phyloP scores from a whole-genome alignment of 176 grass and related monocot species.

The Carex scoparia region DNA sequence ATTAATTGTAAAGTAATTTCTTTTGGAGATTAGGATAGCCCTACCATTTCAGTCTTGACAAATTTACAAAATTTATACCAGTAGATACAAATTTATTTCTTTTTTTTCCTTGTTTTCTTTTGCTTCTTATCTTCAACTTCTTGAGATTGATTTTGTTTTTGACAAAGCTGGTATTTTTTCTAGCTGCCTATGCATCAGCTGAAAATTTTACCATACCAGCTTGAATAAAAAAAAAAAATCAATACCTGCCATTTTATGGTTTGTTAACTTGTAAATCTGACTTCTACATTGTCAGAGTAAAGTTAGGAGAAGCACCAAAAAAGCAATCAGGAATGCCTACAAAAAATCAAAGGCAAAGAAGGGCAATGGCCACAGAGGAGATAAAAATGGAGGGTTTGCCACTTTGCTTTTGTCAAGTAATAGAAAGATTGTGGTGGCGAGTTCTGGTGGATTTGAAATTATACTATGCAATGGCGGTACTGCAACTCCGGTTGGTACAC shows the following conservation, averaged over 20 bases:
- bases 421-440: constrained; percentile 22
- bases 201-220: not conserved
- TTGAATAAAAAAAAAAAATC: not conserved
- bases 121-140: not conserved
- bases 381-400: constrained; percentile 19
- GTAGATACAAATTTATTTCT: not conserved
- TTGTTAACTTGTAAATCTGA: not conserved
- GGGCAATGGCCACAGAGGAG: not conserved
- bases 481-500: not conserved
- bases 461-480: constrained; percentile 22
- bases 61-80: not conserved
- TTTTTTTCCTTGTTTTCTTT: not conserved
- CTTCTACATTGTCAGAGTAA: not conserved
- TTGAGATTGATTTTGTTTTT: not conserved
- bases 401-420: constrained; percentile 18
- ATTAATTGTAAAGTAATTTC: not conserved
- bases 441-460: constrained; percentile 20
- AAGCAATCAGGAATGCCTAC: not conserved
- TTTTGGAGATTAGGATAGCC: not conserved
- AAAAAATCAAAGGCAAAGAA: not conserved
- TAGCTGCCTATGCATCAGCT: not conserved
- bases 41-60: not conserved
- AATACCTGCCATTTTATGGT: not conserved
- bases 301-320: not conserved
- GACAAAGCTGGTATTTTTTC: not conserved